Conservation (phyloP, 257 asterid species). For the Solanum ossicruentum region DNA sequence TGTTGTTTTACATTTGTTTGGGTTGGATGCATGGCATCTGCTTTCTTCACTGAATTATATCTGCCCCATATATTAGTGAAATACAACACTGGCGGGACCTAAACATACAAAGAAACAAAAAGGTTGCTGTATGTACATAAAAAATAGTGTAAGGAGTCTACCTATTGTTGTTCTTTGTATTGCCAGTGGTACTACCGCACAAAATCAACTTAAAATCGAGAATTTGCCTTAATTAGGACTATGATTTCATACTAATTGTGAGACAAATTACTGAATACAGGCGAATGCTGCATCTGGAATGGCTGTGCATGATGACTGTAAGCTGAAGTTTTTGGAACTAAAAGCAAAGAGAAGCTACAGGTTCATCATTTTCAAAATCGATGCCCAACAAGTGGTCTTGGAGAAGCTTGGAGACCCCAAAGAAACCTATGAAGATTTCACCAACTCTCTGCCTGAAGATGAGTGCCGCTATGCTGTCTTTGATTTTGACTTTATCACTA, state of each 20-base stretch:
- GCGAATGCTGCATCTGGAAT: background rate
- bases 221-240: background rate
- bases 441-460: background rate
- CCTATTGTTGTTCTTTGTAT: too few relatives aligned
- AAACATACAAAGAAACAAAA: too few relatives aligned
- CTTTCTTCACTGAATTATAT: background rate
- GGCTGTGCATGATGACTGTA: background rate
- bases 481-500: background rate
- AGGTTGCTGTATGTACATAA: too few relatives aligned
- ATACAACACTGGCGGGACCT: background rate
- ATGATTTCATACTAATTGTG: background rate
- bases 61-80: background rate
- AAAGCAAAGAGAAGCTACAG: background rate
- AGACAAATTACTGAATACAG: background rate
- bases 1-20: background rate
- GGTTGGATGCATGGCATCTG: background rate
- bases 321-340: background rate
- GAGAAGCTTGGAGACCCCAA: background rate
- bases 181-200: too few relatives aligned
- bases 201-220: too few relatives aligned
- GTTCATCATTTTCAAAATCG: background rate
- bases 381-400: background rate
- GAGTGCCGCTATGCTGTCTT: background rate
- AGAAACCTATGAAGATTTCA: background rate
- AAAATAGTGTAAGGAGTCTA: background rate